A percentile compares a stretch with the other conserved stretches of the same genome.
Conservation (phyloP, 352 stramenopile species). For the Phytophthora cactorum region DNA sequence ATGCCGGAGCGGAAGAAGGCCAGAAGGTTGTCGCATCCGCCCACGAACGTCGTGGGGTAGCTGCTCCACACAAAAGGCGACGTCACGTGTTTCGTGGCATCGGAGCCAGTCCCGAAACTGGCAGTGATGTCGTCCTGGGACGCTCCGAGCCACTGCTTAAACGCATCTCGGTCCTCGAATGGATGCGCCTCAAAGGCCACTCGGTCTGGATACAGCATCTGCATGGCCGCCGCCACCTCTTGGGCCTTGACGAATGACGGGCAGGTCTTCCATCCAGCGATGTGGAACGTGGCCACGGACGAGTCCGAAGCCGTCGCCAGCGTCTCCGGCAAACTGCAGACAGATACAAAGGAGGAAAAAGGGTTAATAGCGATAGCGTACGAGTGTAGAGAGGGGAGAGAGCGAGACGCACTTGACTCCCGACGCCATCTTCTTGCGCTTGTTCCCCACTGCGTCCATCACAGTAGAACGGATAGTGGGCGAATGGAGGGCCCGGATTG, state of each 20-base stretch:
- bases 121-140: conserved; percentile 43
- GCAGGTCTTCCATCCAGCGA: conserved; percentile 79
- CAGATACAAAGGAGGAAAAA: background rate
- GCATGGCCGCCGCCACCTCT: conserved; percentile 70
- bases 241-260: conserved; percentile 63
- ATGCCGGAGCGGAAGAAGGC: conserved; percentile 63
- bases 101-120: conserved; percentile 48
- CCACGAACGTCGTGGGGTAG: conserved; percentile 63
- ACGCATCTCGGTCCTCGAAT: conserved; percentile 67
- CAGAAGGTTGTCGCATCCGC: conserved; percentile 73
- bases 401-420: conserved; percentile 55
- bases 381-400: background rate
- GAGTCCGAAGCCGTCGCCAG: conserved; percentile 24
- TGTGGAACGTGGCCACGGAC: conserved; percentile 55
- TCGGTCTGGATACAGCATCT: conserved; percentile 63
- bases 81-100: conserved; percentile 58
- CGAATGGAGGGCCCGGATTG: background rate
- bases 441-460: conserved; percentile 25
- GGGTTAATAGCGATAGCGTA: background rate
- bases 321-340: conserved; percentile 50
- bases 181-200: conserved; percentile 51
- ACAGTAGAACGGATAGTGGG: background rate
- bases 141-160: conserved; percentile 57
- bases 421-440: conserved; percentile 49
- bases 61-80: conserved; percentile 81